Base-by-base conservation (phyloP, 352 stramenopile species). In the Phytophthora syringae region DNA sequence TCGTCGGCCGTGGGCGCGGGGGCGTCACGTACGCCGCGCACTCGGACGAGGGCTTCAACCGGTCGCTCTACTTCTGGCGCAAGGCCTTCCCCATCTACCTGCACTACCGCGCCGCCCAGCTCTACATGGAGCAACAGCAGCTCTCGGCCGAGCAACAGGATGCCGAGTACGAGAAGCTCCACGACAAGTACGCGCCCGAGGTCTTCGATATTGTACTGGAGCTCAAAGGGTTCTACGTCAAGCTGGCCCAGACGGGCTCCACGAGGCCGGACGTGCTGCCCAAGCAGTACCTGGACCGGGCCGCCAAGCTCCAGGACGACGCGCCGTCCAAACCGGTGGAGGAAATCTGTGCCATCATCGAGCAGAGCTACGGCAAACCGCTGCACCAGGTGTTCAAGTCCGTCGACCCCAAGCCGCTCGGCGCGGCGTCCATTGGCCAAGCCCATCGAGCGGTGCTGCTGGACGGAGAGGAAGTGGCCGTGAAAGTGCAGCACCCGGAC, bases 401-500 rank as follows among this genome's bases (percentile, higher is more conserved):
- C 5, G 86, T 96, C 34, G 88, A 94, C 36, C 13, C 79, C 1
- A 84, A 89, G 60, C 88, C 88, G 15, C 70, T 96, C 20, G 88
- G 88, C 27, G 82, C 84, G 1, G 88, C 88, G 10, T 94, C 86
- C 18, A 96, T 96, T 60, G 88, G 88, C 12, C 88, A 96, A 59
- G 85, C 84, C 21, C 88, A 96, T 72, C 82, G 86, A 32, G 88
- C 88, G 0, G 78, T 84, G 64, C 74, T 96, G 25, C 64, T 77
- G 22, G 75, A 88, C 51, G 88, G 88, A 18, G 66, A 87, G 30
- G 83, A 91, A 60, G 88, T 96, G 28, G 90, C 88, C 0, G 82
- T 97, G 16, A 97, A 98, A 67, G 89, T 99, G 36, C 94, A 98
- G 74, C 97, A 98, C 72, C 95, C 95, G 2, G 84, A 98, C 39